Evolutionary conservation across 768 basidiomycete species (phyloP).

Genomic region (Albatrellus ellisii): DNA sequence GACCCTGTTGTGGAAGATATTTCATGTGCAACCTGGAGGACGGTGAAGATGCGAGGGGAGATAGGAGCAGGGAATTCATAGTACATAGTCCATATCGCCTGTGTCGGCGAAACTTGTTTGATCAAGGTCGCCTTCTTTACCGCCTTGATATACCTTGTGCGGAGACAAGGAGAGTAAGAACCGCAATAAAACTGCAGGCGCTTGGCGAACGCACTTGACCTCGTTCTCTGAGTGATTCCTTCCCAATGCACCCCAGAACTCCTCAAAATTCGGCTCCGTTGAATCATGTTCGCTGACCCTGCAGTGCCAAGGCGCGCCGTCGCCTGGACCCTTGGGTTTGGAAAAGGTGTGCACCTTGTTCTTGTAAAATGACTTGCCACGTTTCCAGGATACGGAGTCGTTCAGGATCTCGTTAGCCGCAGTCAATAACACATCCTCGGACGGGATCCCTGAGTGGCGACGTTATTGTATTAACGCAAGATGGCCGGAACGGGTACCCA

Average conservation of each 20-base stretch:
- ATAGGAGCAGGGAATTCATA: constrained; percentile 55
- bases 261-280: constrained; percentile 60
- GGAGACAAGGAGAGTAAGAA: background rate
- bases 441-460: constrained; percentile 37
- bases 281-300: constrained; percentile 51
- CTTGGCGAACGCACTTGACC: constrained; percentile 34
- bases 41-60: constrained; percentile 66
- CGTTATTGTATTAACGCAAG: background rate
- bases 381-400: constrained; percentile 47
- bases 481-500: constrained; percentile 13
- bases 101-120: constrained; percentile 48
- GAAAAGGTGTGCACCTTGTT: constrained; percentile 41
- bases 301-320: constrained; percentile 55
- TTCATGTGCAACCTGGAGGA: constrained; percentile 48
- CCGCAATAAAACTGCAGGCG: background rate
- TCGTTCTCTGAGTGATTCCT: constrained; percentile 56
- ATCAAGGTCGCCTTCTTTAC: constrained; percentile 51
- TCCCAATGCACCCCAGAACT: constrained; percentile 58
- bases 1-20: constrained; percentile 45
- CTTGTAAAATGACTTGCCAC: constrained; percentile 47
- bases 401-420: constrained; percentile 44
- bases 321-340: constrained; percentile 36
- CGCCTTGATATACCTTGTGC: constrained; percentile 45
- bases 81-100: constrained; percentile 56
- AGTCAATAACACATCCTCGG: constrained; percentile 41